Base-by-base conservation (phyloP, 768 basidiomycete species). In the Xerocomellus amylosporus region DNA sequence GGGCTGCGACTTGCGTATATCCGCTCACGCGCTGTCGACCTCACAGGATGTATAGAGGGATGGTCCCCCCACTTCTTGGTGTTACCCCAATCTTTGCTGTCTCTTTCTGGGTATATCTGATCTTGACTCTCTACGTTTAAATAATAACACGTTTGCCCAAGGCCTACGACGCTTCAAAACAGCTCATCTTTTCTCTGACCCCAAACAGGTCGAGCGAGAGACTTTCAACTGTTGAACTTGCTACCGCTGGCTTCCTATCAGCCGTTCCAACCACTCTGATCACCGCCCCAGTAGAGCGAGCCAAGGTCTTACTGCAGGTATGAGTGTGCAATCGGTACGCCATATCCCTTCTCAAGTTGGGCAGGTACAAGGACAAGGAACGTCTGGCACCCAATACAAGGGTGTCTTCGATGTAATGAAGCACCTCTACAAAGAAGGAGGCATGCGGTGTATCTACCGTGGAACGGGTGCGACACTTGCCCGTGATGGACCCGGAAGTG, bases 61-160 rank as follows among this genome's bases (percentile, higher is more conserved):
- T 98, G 74, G 88, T 95, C 4, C 94, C 95, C 33, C 95, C 95
- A 41, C 73, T 98, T 54, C 75, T 97, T 30, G 93, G 96, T 28
- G 93, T 99, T 28, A 98, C 97, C 5, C 97, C 97, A 33, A 98
- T 98, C 66, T 99, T 99, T 64, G 97, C 97, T 4, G 76, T 98
- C 30, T 96, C 93, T 4, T 98, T 99, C 78, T 98, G 95, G 95
- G 95, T 94, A 71, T 54, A 30, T 62, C 26, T 3, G 7, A 39
- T 38, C 5, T 38, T 28, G 30, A 14, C 50, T 37, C 45, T 40
- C 19, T 19, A 9, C 31, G 22, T 44, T 33, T 47, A 53, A 58
- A 49, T 43, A 56, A 62, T 53, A 31, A 56, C 49, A 37, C 28
- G 13, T 45, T 48, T 22, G 39, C 33, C 46, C 53, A 49, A 96